Evolutionary conservation across 2,329 filamentous ascomycete species (phyloP).

Genomic region (Venturia asperata): DNA sequence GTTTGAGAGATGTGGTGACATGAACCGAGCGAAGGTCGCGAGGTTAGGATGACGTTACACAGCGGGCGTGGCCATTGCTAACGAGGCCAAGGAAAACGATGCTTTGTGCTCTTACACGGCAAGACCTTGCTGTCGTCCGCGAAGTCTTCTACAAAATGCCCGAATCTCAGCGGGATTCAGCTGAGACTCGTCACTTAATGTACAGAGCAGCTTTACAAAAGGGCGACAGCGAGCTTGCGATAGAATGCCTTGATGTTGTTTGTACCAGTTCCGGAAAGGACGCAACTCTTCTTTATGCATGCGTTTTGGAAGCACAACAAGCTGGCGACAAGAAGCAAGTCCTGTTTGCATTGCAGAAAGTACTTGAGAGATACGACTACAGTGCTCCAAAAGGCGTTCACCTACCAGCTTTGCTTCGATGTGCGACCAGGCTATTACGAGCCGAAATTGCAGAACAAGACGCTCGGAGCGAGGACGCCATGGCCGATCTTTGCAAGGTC

Average conservation of each 20-base stretch:
- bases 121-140: conserved; percentile 49
- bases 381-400: conserved; percentile 45
- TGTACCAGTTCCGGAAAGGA: conserved; percentile 47
- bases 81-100: conserved; percentile 59
- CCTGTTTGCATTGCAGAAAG: conserved; percentile 50
- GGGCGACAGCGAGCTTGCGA: conserved; percentile 51
- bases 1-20: conserved; percentile 58
- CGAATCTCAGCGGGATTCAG: conserved; percentile 49
- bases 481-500: conserved; percentile 47
- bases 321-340: conserved; percentile 55
- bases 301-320: conserved; percentile 67
- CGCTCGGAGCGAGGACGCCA: conserved; percentile 25
- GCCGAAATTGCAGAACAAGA: conserved; percentile 23
- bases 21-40: conserved; percentile 61
- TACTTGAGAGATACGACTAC: conserved; percentile 51
- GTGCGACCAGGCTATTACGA: conserved; percentile 10
- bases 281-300: conserved; percentile 66
- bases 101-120: conserved; percentile 56
- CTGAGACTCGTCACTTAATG: conserved; percentile 64
- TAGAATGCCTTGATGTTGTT: conserved; percentile 56
- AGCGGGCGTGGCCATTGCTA: not conserved
- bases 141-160: conserved; percentile 55
- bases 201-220: conserved; percentile 63
- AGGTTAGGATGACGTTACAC: conserved; percentile 41
- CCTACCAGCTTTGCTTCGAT: conserved; percentile 55